Percentiles rank a stretch among this genome's conserved stretches.
Conservation (phyloP, 2,329 filamentous ascomycete species). For the Colletotrichum limetticola region DNA sequence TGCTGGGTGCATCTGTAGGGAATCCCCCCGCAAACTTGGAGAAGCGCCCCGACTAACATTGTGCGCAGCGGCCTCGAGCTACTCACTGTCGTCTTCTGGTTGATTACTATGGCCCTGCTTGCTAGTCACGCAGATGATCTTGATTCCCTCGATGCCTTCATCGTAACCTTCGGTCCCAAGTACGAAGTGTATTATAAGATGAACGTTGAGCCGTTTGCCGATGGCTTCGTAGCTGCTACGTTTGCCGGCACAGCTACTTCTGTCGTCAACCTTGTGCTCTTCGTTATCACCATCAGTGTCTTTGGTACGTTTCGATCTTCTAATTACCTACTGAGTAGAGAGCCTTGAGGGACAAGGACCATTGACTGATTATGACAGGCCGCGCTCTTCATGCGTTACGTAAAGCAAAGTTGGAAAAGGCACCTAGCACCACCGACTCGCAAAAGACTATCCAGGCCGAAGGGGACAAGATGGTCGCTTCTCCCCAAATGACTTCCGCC, state of each 20-base stretch:
- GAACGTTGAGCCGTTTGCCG: conserved; percentile 27
- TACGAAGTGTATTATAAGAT: conserved; percentile 35
- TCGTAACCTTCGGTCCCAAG: conserved; percentile 30
- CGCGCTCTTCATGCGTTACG: conserved; percentile 33
- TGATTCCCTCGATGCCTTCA: conserved; percentile 34
- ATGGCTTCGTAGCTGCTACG: conserved; percentile 34
- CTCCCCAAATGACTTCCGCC: conserved; percentile 34
- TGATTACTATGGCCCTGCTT: conserved; percentile 34
- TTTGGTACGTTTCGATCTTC: conserved; percentile 27
- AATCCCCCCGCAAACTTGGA: not conserved
- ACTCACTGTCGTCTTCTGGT: conserved; percentile 35
- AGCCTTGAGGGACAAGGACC: not conserved
- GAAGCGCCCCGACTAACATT: not conserved
- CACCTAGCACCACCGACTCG: conserved; percentile 25
- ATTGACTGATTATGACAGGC: conserved; percentile 17
- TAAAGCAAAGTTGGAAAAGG: conserved; percentile 27
- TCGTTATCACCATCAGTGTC: conserved; percentile 31
- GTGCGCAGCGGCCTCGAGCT: conserved; percentile 30
- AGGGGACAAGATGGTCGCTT: conserved; percentile 35
- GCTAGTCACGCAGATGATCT: conserved; percentile 37
- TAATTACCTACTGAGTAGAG: no score
- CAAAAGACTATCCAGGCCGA: conserved; percentile 29
- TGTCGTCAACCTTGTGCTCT: conserved; percentile 32
- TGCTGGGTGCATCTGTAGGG: conserved; percentile 37
- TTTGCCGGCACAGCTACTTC: conserved; percentile 34